Evolutionary conservation across 768 basidiomycete genomes (phyloP), one percentile per base, ranked within the genome.

Genomic region (Suillus subaureus): DNA sequence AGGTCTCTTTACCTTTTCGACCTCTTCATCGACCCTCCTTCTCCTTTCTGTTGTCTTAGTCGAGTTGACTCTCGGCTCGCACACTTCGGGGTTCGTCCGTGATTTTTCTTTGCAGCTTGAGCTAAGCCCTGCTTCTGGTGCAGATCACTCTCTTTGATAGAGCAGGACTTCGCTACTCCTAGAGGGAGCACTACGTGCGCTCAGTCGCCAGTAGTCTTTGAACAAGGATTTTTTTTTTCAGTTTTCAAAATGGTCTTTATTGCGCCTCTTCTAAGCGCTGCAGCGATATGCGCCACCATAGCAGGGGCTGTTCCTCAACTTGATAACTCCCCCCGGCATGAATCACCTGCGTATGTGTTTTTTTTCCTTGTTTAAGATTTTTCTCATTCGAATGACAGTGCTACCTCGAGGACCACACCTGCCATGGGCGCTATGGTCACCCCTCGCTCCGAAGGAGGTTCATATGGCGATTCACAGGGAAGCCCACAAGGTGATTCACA

Each of bases 71-170:
- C 81, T 87, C 87, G 84, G 84, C 86, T 80, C 75, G 74, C 79
- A 75, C 73, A 75, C 65, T 71, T 79, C 81, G 80, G 82, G 85
- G 85, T 85, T 66, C 69, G 80, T 72, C 15, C 45, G 49, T 62
- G 60, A 39, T 23, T 54, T 56, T 52, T 60, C 55, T n/a, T 61
- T 60, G 37, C 26, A 47, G 65, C 56, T 40, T 23, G 33, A 60
- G 55, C 51, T 67, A 67, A 56, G 64, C 64, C 61, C 15, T 66
- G 58, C 18, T 65, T 52, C 39, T 40, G 49, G 55, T 23, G n/a
- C 74, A 87, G 86, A 86, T 85, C 83, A 83, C 80, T 81, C 88
- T 90, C 88, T 90, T 90, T 85, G 89, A 88, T 78, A 90, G 89
- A 88, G 85, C 64, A 79, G 74, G 73, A 74, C 75, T 75, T 73